These are phyloP conservation scores for Alternaria rosae DNA, from an alignment of 2,329 filamentous ascomycete species.

Conservation along the genomic window DNA sequence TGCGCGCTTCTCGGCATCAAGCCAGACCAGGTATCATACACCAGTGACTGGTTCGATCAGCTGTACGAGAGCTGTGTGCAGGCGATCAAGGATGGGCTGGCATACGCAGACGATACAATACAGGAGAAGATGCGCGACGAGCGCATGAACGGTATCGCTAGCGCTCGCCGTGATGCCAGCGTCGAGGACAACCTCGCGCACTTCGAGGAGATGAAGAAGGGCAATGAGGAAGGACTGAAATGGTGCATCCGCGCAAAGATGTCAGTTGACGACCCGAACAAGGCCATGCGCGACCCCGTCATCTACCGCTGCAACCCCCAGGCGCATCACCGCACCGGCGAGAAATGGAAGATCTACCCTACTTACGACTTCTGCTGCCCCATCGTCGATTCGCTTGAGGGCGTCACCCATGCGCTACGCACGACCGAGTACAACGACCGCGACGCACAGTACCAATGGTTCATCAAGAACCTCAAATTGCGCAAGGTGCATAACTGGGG, in stretches of 20 bases:
- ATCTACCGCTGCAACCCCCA: conserved; percentile 91
- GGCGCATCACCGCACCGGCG: conserved; percentile 78
- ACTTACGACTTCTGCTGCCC: conserved; percentile 89
- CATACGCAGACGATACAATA: conserved; percentile 93
- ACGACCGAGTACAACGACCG: conserved; percentile 89
- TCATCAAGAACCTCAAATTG: conserved; percentile 75
- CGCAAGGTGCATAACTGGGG: conserved; percentile 85
- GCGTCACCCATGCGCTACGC: conserved; percentile 81
- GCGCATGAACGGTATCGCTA: conserved; percentile 83
- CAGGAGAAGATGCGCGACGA: conserved; percentile 87
- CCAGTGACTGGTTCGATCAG: conserved; percentile 93
- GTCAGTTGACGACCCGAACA: conserved; percentile 89
- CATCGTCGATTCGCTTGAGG: conserved; percentile 80
- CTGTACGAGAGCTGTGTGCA: conserved; percentile 85
- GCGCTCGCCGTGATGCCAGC: conserved; percentile 77
- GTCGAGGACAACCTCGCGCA: conserved; percentile 85
- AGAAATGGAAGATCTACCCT: conserved; percentile 83
- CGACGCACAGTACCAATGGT: conserved; percentile 88
- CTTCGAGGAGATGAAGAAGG: conserved; percentile 93
- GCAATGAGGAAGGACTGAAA: conserved; percentile 76
- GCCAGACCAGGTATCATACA: conserved; percentile 86
- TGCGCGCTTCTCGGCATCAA: conserved; percentile 89
- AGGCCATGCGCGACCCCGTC: conserved; percentile 93
- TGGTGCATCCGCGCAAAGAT: conserved; percentile 97
- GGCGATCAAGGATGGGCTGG: conserved; percentile 85